Evolutionary conservation across 2,329 filamentous ascomycete species (phyloP).

Genomic region (Trichophyton verrucosum): DNA sequence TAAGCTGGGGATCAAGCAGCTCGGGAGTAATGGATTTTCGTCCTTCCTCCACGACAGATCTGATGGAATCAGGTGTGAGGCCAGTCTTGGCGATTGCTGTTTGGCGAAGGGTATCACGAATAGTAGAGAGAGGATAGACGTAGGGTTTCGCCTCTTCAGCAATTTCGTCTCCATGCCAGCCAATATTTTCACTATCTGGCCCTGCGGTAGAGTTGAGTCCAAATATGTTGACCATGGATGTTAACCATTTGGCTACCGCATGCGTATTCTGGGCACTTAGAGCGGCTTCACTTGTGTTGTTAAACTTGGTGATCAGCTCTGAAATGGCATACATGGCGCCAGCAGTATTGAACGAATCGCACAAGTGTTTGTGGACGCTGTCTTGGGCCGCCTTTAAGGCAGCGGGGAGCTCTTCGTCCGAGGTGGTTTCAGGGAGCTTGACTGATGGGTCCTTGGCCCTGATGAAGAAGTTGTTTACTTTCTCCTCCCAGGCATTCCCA

Average conservation of each 20-base stretch:
- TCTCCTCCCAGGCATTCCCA: constrained; percentile 67
- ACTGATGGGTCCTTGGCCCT: constrained; percentile 40
- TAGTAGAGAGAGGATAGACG: constrained; percentile 46
- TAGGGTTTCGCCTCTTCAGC: constrained; percentile 47
- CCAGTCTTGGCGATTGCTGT: constrained; percentile 40
- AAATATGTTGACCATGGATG: constrained; percentile 70
- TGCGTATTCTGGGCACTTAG: constrained; percentile 39
- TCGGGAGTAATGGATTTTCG: constrained; percentile 8
- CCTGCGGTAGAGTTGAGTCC: constrained; percentile 47
- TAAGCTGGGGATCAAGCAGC: constrained; percentile 10
- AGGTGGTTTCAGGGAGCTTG: constrained; percentile 45
- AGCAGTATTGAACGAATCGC: constrained; percentile 80
- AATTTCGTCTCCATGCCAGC: constrained; percentile 55
- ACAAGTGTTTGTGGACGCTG: constrained; percentile 53
- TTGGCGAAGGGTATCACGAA: constrained; percentile 47
- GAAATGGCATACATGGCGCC: constrained; percentile 65
- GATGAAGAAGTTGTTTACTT: constrained; percentile 58
- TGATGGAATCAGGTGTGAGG: constrained; percentile 28
- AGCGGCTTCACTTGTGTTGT: constrained; percentile 40
- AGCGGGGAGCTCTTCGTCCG: constrained; percentile 58
- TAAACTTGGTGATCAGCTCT: constrained; percentile 65
- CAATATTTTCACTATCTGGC: constrained; percentile 36
- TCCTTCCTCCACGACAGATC: constrained; percentile 27
- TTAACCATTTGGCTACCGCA: constrained; percentile 62
- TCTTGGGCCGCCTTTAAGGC: constrained; percentile 44